Conservation (phyloP, 202 grass and related monocot genomes). For the Hordeum pubiflorum region DNA sequence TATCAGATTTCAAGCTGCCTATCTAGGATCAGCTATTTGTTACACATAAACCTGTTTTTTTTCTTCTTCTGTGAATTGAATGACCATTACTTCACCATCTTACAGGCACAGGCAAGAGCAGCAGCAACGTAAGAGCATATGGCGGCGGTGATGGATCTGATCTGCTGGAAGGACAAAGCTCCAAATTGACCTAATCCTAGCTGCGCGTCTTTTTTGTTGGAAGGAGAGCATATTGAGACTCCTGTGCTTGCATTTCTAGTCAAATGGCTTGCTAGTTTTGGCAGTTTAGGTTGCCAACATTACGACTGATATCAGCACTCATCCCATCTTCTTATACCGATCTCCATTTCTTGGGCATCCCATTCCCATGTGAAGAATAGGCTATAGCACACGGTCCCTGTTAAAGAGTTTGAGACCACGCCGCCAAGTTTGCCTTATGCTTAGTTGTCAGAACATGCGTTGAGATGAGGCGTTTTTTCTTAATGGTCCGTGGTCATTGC, state of each 20-base stretch:
- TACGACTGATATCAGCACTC: neutral
- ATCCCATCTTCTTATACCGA: neutral
- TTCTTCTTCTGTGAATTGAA: neutral
- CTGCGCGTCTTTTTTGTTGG: neutral
- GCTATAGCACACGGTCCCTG: neutral
- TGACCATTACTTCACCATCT: neutral
- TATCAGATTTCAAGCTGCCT: neutral
- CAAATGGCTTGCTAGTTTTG: slow-evolving; percentile 12
- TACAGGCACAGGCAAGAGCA: slow-evolving; percentile 51
- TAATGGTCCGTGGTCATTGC: neutral
- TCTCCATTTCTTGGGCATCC: neutral
- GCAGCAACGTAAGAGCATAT: slow-evolving; percentile 46
- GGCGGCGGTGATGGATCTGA: slow-evolving; percentile 42
- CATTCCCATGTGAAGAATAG: neutral
- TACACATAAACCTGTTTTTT: neutral
- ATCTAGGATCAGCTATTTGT: neutral
- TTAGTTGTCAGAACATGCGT: neutral
- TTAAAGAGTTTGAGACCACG: neutral
- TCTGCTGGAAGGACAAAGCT: slow-evolving; percentile 10
- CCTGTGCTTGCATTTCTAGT: neutral
- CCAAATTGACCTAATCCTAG: slow-evolving; percentile 17
- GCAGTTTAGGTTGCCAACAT: neutral
- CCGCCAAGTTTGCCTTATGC: neutral
- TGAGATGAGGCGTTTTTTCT: neutral
- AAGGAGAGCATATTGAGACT: neutral